Base-by-base conservation (phyloP, 2,329 filamentous ascomycete species). In the Capronia americana region DNA sequence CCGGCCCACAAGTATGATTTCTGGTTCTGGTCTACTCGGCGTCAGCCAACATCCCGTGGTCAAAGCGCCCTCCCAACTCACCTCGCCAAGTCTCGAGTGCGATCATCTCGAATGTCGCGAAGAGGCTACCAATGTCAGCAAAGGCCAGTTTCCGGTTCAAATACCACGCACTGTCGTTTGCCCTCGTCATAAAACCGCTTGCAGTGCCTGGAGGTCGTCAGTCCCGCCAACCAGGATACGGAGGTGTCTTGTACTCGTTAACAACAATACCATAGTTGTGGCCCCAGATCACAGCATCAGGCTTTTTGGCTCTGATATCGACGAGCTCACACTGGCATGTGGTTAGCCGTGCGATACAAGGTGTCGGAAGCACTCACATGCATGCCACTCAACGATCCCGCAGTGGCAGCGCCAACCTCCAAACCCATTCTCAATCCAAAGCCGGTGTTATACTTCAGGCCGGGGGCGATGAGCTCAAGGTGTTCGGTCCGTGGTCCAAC, bases 191-290 rank as follows among this genome's bases (percentile, higher is more conserved):
- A 78, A 70, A 79, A 78, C n/a, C 77, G 75, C 56, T 79, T 74
- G 69, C 74, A 79, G 10, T 79, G 68, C 26, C 76, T 65, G 60
- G 26, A 57, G 17, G 34, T 57, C 10, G 51, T 59, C 51, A 66
- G 54, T 24, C 20, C 20, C 48, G 32, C 28, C 34, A 12, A 11
- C 38, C 3, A 48, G 30, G 17, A n/a, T 14, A 24, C 17, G 24
- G 32, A 14, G 32, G 41, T 20, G 14, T 30, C 2, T 24, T 60
- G 11, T 12, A 65, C 63, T 69, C 70, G 69, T 81, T 80, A 38
- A 82, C 78, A 0, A 80, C 77, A 60, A 81, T 80, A n/a, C 78
- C 78, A 65, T 81, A 81, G 69, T 79, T 79, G 73, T 80, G 76
- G 56, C 78, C 76, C 77, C 76, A 79, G 48, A 78, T 77, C 5